Base-by-base conservation (phyloP, 75 land plant species). In the Picea sitchensis region DNA sequence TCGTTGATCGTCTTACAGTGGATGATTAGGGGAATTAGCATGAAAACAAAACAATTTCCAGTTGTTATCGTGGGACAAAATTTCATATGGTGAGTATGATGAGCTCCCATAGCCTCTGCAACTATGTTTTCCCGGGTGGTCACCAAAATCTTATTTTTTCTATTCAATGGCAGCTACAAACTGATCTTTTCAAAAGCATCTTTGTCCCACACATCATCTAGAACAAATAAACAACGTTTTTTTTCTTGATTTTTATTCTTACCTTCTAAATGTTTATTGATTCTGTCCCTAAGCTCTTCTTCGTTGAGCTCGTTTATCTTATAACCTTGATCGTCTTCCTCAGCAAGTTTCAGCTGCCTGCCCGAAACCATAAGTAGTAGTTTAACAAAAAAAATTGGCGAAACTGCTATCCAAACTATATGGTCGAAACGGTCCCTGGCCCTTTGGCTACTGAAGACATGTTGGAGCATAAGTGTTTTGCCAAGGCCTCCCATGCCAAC, bases 161-260 rank as follows among this genome's bases (percentile, higher is more conserved):
- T 6, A 20, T 69, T 44, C 47, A 12, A 5, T 1, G 51, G 73
- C 31, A 41, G 38, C 0, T 23, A 13, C 65, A 64, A 6, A 26
- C 65, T 34, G 18, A 64, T 26, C 7, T 47, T 2, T 23, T 12
- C 65, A 2, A 62, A 62, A 47, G 31, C 65, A 62, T 32, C 3
- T 18, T 20, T 69, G 23, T 69, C 73, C 73, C 73, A 69, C 51
- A 69, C 73, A 41, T 69, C 73, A n/a, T 69, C 73, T 47, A 69
- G 73, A 17, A 69, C 51, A 36, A 69, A 36, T 6, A 69, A 18
- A 38, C 21, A 69, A 2, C 51, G 51, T 7, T 47, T 47, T 0
- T 47, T 47, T 47, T 47, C 51, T 47, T 47, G 51, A 7, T 47
- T 47, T 47, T 47, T 47, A 47, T 47, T 47, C 2, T 2, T 69